Evolutionary conservation across 495 filamentous ascomycete genomes (phyloP), one percentile per base, ranked within the genome.

Genomic region (Melanomma pulvis-pyrius): DNA sequence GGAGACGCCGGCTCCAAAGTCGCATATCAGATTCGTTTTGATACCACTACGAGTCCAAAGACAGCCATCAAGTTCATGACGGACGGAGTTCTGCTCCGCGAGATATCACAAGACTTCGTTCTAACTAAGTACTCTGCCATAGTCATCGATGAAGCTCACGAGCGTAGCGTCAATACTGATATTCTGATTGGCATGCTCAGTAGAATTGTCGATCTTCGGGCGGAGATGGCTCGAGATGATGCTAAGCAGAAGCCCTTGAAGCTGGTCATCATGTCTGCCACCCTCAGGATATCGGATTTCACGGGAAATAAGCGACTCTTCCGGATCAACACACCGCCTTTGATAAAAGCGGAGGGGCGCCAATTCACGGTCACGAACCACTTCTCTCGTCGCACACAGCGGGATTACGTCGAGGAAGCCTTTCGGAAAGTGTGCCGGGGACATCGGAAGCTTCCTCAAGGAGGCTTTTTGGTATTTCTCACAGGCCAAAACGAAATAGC

Each of bases 31-130:
- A 97, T 99, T 70, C 88, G 96, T 29, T 98, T 97, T 70, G 96
- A 99, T 67, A 89, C 88, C 32, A 92, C 87, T 1, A 87, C 88
- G 1, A 85, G 85, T n/a, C 83, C 85, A 44, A 88, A 93, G 63
- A 99, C 96, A 0, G 89, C 92, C 1, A 87, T 98, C 74, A 99
- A 99, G 76, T 99, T 98, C 77, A 97, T 99, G 92, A 99, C 96
- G 0, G 96, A 99, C 75, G 96, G 96, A 81, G 92, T 99, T 25
- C 80, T 99, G 60, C 83, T 99, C 15, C 87, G 93, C 53, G 96
- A 99, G 73, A 89, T 97, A 48, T 86, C 90, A 0, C 86, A 93
- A 61, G 96, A 99, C 73, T 93, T 98, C 75, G 80, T 90, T 3
- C 79, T 99, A 26, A 85, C 82, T n/a, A 97, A 96, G 64, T 99